Evolutionary conservation across 78 protist species (phyloP), one percentile per base, ranked within the genome.

Genomic region (Dictyostelium intermedium): DNA sequence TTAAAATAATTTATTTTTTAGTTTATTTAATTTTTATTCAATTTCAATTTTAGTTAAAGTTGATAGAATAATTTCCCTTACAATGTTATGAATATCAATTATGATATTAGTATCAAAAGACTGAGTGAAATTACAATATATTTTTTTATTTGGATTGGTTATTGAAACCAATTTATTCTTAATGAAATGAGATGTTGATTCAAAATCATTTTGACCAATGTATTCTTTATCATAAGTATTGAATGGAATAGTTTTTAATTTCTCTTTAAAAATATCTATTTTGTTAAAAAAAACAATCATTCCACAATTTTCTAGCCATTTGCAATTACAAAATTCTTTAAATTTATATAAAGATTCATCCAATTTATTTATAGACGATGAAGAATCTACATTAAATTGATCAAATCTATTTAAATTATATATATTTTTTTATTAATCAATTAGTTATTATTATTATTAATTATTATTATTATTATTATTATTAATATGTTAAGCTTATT

Each of bases 301-400:
- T 66, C 92, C 61, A 3, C 92, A 79, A 9, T 47, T 35, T 16
- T 34, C 35, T 23, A 98, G 98, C 98, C 98, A 98, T 14, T 66
- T 83, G 23, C 83, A 47, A 73, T 98, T 98, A 85, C 97, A 83
- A 77, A 98, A 96, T 45, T 97, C 98, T 82, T 84, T 96, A 78
- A 98, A 98, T 4, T 97, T 95, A 39, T 32, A 27, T 35, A 98
- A 70, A 4, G 98, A 84, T 93, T 98, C 98, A 32, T 93, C 93
- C 96, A 98, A 85, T 37, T 98, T 96, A 86, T 93, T 93, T 27
- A 69, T 84, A 6, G 37, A 32, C 11, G 8, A 9, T 11, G 32
- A 27, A 9, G 2, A 39, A 7, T 93, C 96, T 30, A 80, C 86
- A 20, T 45, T 45, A 20, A 72, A 27, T 41, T 76, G 97, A 74